phyloP scores from a whole-genome alignment of 2,329 filamentous ascomycete genomes.

The Trichophaea hybrida region DNA sequence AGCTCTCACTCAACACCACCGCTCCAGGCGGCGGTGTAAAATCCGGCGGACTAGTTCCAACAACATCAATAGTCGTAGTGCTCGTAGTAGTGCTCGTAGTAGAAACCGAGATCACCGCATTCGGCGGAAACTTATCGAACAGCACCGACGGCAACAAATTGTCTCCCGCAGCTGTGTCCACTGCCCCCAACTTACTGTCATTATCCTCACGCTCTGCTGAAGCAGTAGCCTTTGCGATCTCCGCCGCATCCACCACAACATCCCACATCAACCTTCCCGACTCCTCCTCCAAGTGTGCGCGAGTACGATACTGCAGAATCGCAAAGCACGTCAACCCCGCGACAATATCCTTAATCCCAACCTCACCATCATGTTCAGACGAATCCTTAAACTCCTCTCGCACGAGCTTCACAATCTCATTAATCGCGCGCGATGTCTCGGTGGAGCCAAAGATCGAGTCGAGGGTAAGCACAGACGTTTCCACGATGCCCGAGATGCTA shows the following conservation, averaged over 20 bases:
- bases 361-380: slow-evolving; percentile 40
- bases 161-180: neutral
- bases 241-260: slow-evolving; percentile 47
- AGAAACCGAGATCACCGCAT: slow-evolving; percentile 44
- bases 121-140: slow-evolving; percentile 20
- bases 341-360: slow-evolving; percentile 47
- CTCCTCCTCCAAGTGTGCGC: slow-evolving; percentile 40
- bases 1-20: slow-evolving; percentile 18
- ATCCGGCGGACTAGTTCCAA: slow-evolving; percentile 38
- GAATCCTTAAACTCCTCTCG: slow-evolving; percentile 50
- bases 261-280: slow-evolving; percentile 43
- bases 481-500: slow-evolving; percentile 15
- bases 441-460: slow-evolving; percentile 54
- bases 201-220: neutral
- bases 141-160: slow-evolving; percentile 15
- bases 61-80: slow-evolving; percentile 50
- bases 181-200: neutral
- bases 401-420: slow-evolving; percentile 50
- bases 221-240: slow-evolving; percentile 34
- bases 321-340: slow-evolving; percentile 47
- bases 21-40: slow-evolving; percentile 37
- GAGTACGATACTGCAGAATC: slow-evolving; percentile 46
- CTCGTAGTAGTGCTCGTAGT: slow-evolving; percentile 47
- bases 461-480: slow-evolving; percentile 33
- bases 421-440: slow-evolving; percentile 53